Conservation (phyloP, 2,329 filamentous ascomycete genomes). For the Knufia petricola region DNA sequence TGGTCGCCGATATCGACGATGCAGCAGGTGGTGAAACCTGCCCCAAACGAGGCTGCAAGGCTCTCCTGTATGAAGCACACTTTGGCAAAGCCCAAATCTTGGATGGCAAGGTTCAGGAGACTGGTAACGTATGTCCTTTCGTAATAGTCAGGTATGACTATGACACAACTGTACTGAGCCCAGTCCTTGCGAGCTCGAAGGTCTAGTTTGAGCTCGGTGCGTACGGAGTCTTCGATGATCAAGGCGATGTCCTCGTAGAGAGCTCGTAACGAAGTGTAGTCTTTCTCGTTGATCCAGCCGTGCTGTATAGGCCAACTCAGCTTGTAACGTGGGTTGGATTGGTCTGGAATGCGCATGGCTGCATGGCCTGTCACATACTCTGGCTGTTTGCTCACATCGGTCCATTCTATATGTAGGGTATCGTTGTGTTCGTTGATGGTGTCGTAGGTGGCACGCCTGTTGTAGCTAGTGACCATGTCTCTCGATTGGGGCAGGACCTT, state of each 20-base stretch:
- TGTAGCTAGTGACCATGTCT: slow-evolving; percentile 90
- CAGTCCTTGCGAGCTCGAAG: slow-evolving; percentile 51
- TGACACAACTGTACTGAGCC: slow-evolving; percentile 89
- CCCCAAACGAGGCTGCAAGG: slow-evolving; percentile 86
- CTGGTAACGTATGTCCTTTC: slow-evolving; percentile 87
- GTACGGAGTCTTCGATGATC: slow-evolving; percentile 77
- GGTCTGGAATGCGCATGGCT: slow-evolving; percentile 78
- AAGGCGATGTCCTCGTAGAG: slow-evolving; percentile 80
- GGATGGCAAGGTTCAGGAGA: slow-evolving; percentile 73
- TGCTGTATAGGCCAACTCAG: slow-evolving; percentile 84
- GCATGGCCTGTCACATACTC: slow-evolving; percentile 72
- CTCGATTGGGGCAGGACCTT: slow-evolving; percentile 96
- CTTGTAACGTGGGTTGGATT: slow-evolving; percentile 80
- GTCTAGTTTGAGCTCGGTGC: slow-evolving; percentile 52
- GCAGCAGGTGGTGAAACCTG: slow-evolving; percentile 85
- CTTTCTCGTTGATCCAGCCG: slow-evolving; percentile 82
- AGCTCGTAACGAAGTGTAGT: slow-evolving; percentile 70
- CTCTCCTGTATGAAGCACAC: slow-evolving; percentile 96
- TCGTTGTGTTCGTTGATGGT: slow-evolving; percentile 92
- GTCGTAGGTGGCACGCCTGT: slow-evolving; percentile 72
- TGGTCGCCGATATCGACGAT: slow-evolving; percentile 95
- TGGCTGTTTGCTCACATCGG: slow-evolving; percentile 60
- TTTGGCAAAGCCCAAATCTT: slow-evolving; percentile 78
- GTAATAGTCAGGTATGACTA: slow-evolving; percentile 93
- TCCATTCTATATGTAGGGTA: slow-evolving; percentile 89